Conservation (phyloP, 192 early-diverging fungal genomes). For the Gryganskiella cystojenkinii region DNA sequence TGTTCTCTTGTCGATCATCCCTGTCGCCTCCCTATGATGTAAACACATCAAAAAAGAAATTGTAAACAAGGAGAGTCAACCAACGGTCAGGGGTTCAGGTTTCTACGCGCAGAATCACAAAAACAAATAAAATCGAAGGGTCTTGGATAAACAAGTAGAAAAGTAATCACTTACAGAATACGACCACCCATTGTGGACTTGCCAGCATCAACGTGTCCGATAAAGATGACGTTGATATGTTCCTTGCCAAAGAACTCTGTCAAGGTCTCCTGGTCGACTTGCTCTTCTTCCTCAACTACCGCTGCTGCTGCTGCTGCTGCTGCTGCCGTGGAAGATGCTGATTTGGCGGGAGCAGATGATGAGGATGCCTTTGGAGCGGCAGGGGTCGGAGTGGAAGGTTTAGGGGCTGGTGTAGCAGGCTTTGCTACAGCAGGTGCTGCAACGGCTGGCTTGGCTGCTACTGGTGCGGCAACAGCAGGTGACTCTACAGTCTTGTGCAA, state of each 20-base stretch:
- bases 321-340: constrained; percentile 28
- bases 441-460: constrained; percentile 13
- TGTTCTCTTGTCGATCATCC: constrained; percentile 99
- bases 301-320: constrained; percentile 39
- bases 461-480: constrained; percentile 23
- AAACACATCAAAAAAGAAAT: background rate
- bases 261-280: constrained; percentile 64
- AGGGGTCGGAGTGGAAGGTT: constrained; percentile 32
- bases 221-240: constrained; percentile 97
- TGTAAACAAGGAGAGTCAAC: too few relatives aligned
- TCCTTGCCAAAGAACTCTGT: constrained; percentile 89
- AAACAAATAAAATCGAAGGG: background rate
- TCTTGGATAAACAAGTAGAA: background rate
- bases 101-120: background rate
- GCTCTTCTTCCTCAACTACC: constrained; percentile 64
- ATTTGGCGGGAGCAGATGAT: constrained; percentile 36
- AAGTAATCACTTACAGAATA: constrained; percentile 77
- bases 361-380: constrained; percentile 21
- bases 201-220: constrained; percentile 98
- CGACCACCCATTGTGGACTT: constrained; percentile 99
- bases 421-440: constrained; percentile 40
- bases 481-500: constrained; percentile 42
- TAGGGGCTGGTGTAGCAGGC: constrained; percentile 23
- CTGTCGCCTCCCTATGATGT: constrained; percentile 90
- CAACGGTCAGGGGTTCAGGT: too few relatives aligned